A percentile compares a stretch with the other conserved stretches of the same genome.
phyloP scores from a whole-genome alignment of 2,329 filamentous ascomycete species.

The Fusarium camptoceras region DNA sequence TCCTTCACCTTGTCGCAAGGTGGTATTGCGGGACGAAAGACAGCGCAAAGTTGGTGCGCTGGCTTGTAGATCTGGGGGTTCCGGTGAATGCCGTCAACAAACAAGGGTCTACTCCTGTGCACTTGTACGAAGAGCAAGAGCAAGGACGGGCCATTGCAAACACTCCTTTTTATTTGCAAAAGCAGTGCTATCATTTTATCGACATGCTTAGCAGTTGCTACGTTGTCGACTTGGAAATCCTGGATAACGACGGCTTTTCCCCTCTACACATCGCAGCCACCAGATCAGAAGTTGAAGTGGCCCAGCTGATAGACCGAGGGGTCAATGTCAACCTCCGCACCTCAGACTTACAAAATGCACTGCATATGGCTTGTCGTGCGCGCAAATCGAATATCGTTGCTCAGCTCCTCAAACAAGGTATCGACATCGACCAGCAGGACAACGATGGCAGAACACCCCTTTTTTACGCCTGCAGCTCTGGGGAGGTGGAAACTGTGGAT shows the following conservation, averaged over 20 bases:
- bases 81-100: constrained; percentile 35
- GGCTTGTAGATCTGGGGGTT: constrained; percentile 30
- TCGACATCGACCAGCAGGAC: constrained; percentile 33
- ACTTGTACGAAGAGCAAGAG: constrained; percentile 8
- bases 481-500: constrained; percentile 30
- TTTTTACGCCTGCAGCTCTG: constrained; percentile 37
- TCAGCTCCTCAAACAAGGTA: not conserved
- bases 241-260: constrained; percentile 26
- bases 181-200: constrained; percentile 5
- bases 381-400: constrained; percentile 22
- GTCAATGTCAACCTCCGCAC: constrained; percentile 23
- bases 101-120: constrained; percentile 27
- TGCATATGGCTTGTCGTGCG: constrained; percentile 40
- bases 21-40: not conserved
- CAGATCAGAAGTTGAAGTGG: constrained; percentile 17
- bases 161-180: too few relatives aligned
- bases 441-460: constrained; percentile 32
- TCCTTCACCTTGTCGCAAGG: constrained; percentile 28
- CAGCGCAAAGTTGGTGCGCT: not conserved
- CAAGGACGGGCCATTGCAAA: not conserved
- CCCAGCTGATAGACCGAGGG: constrained; percentile 10
- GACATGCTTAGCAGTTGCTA: constrained; percentile 7
- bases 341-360: constrained; percentile 23
- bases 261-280: constrained; percentile 34
- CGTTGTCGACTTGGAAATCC: constrained; percentile 22